These are phyloP conservation scores for Hordeum pubiflorum DNA, from an alignment of 202 grass and related monocot species.

Conservation along the genomic window DNA sequence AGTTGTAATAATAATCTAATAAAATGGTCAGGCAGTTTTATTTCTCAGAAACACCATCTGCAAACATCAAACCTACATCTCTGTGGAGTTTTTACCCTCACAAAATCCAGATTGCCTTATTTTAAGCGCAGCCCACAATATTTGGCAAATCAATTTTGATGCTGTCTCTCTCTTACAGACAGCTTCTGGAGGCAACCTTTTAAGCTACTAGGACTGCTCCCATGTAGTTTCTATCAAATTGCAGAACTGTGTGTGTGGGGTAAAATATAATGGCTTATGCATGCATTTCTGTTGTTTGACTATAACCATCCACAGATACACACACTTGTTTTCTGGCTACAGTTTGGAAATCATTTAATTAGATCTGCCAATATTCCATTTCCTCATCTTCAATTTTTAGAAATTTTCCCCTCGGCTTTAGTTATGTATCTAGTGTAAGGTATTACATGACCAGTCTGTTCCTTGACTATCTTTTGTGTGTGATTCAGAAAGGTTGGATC, in stretches of 20 bases:
- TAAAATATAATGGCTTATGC: neutral
- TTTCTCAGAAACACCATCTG: neutral
- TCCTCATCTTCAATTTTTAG: neutral
- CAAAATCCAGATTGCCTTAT: neutral
- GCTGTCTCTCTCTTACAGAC: neutral
- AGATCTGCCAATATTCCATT: neutral
- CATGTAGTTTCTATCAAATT: constrained; percentile 3
- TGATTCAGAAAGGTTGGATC: constrained; percentile 82
- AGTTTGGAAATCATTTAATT: too few relatives aligned
- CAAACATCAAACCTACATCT: neutral
- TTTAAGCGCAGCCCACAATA: neutral
- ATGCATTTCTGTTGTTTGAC: neutral
- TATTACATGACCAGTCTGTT: constrained; percentile 9
- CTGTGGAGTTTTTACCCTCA: neutral
- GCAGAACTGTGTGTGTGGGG: neutral
- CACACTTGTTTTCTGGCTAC: neutral
- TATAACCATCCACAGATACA: neutral
- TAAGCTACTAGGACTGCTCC: neutral
- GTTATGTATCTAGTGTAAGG: neutral
- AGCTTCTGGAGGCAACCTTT: neutral
- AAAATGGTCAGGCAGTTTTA: neutral
- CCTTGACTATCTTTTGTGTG: constrained; percentile 18
- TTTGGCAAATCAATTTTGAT: neutral
- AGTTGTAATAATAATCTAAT: neutral
- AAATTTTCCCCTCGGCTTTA: too few relatives aligned